Conservation (phyloP, 305 asterid species). For the Fraxinus latifolia region DNA sequence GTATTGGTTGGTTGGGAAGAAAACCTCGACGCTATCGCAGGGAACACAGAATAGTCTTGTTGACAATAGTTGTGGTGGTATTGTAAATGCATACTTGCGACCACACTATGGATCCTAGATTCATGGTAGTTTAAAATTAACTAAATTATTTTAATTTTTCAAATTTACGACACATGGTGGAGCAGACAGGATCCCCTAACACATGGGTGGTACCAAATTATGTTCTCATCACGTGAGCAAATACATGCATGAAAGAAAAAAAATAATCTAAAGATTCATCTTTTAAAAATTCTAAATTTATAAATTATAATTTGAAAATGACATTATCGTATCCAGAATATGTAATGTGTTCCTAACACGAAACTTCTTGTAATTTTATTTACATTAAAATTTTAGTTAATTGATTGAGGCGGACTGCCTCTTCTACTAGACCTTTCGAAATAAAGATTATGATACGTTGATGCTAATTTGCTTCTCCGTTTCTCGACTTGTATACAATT, state of each 20-base stretch:
- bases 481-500: not conserved
- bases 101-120: not conserved
- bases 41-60: not conserved
- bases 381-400: not conserved
- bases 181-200: not conserved
- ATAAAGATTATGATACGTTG: not conserved
- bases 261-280: not conserved
- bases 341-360: not conserved
- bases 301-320: not conserved
- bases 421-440: not conserved
- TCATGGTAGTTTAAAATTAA: not conserved
- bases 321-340: not conserved
- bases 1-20: not conserved
- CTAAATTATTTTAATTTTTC: not conserved
- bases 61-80: not conserved
- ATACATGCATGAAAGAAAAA: not conserved
- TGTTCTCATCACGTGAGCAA: not conserved
- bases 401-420: not conserved
- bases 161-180: not conserved
- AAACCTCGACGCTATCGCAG: not conserved
- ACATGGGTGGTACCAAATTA: not conserved
- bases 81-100: too few relatives aligned
- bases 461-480: too few relatives aligned
- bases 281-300: not conserved
- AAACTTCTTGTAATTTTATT: not conserved